Percentiles rank a stretch among this genome's conserved stretches.
Conservation (phyloP, 2,329 filamentous ascomycete genomes). For the Stromatinia cepivora region DNA sequence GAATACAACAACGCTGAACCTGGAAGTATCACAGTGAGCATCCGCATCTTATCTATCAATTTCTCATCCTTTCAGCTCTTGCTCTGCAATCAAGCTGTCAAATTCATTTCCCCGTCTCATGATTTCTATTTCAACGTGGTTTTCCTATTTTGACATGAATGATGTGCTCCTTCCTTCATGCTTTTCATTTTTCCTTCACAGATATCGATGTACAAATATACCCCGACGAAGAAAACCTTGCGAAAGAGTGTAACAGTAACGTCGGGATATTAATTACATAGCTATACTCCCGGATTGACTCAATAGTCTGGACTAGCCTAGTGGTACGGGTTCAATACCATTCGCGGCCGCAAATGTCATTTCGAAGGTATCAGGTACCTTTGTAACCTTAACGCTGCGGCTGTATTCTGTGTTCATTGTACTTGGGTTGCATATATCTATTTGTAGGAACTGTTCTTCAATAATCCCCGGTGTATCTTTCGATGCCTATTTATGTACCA, state of each 20-base stretch:
- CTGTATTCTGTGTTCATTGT: constrained; percentile 8
- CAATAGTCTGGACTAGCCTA: background rate
- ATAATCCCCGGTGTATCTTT: background rate
- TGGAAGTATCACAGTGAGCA: background rate
- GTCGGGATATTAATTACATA: constrained; percentile 6
- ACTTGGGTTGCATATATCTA: background rate
- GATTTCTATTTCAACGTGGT: background rate
- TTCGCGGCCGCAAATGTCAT: constrained; percentile 13
- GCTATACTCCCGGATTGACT: background rate
- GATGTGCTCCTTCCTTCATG: background rate
- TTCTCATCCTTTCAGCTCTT: constrained; percentile 4
- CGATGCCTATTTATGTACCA: background rate
- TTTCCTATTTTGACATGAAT: background rate
- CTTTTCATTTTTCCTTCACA: background rate
- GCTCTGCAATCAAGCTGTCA: background rate
- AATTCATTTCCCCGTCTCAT: constrained; percentile 8
- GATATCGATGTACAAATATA: background rate
- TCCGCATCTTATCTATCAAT: background rate
- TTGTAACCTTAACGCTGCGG: constrained; percentile 10
- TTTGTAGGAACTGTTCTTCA: background rate
- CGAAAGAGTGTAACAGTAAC: background rate
- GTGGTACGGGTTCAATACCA: background rate
- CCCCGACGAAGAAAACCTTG: background rate
- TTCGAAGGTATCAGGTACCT: background rate
- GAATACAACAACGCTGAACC: constrained; percentile 8